phyloP scores from a whole-genome alignment of 23 red algal genomes.

The Cyanidiococcus yangmingshanensis region DNA sequence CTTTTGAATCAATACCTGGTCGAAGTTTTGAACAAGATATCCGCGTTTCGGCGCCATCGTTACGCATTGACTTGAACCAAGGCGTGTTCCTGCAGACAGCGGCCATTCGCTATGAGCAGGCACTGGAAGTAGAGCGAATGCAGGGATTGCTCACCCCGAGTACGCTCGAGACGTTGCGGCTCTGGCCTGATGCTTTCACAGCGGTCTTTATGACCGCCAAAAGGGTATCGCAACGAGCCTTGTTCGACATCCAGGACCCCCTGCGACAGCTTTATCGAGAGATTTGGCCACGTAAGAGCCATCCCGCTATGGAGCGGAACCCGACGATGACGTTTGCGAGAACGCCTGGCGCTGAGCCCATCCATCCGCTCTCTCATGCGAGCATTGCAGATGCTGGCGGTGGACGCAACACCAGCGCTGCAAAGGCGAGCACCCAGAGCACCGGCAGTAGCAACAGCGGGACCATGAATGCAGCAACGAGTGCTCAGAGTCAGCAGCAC shows the following conservation, averaged over 20 bases:
- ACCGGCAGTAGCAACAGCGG: not conserved
- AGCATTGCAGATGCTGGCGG: not conserved
- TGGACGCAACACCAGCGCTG: not conserved
- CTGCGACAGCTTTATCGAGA: not conserved
- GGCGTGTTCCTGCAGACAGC: not conserved
- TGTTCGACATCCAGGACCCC: not conserved
- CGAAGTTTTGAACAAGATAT: not conserved
- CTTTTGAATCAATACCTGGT: not conserved
- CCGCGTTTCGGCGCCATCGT: not conserved
- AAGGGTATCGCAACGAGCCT: not conserved
- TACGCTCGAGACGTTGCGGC: not conserved
- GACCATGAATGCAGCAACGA: not conserved
- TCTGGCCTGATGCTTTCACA: constrained; percentile 12
- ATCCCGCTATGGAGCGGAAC: not conserved
- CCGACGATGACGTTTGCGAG: not conserved
- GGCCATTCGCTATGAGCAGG: not conserved
- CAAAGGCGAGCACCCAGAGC: not conserved
- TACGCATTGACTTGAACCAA: not conserved
- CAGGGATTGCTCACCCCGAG: not conserved
- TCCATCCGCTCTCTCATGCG: not conserved
- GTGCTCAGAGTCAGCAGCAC: not conserved
- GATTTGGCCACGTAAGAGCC: not conserved
- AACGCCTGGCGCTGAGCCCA: not conserved
- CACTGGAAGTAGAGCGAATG: not conserved
- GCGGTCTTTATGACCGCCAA: not conserved